Evolutionary conservation across 2,329 filamentous ascomycete species (phyloP).

Genomic region (Botrytis fabae): DNA sequence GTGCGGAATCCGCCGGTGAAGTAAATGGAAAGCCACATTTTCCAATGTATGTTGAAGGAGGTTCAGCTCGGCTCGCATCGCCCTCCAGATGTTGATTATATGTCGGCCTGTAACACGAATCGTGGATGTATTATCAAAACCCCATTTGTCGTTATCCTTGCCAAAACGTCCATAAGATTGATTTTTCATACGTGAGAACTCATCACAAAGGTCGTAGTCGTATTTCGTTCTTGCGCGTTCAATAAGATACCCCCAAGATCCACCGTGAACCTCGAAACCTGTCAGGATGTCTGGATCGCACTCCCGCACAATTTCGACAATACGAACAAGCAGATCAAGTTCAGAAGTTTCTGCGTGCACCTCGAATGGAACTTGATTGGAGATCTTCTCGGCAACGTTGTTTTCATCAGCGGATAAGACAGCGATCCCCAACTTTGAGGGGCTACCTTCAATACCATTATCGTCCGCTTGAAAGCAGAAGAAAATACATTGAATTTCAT

Average conservation of each 20-base stretch:
- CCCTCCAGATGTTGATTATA: constrained; percentile 96
- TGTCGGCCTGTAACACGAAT: constrained; percentile 92
- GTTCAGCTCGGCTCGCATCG: constrained; percentile 90
- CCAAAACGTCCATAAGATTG: constrained; percentile 82
- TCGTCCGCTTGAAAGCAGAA: constrained; percentile 85
- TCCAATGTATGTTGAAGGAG: constrained; percentile 95
- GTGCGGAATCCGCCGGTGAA: constrained; percentile 85
- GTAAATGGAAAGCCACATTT: constrained; percentile 87
- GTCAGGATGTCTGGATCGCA: constrained; percentile 91
- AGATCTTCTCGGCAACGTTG: constrained; percentile 59
- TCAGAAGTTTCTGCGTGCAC: constrained; percentile 77
- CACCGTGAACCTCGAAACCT: constrained; percentile 90
- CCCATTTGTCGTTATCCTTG: constrained; percentile 87
- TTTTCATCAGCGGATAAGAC: constrained; percentile 63
- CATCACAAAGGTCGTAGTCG: constrained; percentile 86
- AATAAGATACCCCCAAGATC: constrained; percentile 94
- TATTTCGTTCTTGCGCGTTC: constrained; percentile 84
- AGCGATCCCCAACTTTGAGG: constrained; percentile 68
- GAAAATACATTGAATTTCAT: constrained; percentile 85
- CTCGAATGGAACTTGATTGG: constrained; percentile 60
- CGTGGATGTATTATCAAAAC: constrained; percentile 89
- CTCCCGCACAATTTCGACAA: constrained; percentile 80
- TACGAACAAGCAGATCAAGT: constrained; percentile 78
- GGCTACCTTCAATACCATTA: constrained; percentile 52
- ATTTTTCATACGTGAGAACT: constrained; percentile 84